phyloP scores from a whole-genome alignment of 495 filamentous ascomycete genomes.

The Chlorociboria aeruginascens region DNA sequence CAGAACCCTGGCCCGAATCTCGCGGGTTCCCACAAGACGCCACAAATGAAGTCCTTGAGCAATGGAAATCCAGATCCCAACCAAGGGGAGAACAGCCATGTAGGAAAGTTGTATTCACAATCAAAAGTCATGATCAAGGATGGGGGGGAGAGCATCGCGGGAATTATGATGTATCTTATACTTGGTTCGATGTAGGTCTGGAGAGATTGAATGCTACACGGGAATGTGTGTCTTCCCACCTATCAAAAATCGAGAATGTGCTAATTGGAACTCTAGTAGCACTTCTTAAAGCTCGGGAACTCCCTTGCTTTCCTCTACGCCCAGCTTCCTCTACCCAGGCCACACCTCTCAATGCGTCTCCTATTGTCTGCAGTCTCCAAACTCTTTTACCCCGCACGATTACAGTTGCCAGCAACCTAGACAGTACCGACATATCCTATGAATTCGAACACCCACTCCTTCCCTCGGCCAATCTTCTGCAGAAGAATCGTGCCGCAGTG shows the following conservation, averaged over 20 bases:
- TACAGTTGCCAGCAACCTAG: not conserved
- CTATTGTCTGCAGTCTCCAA: constrained; percentile 2
- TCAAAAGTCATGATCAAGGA: constrained; percentile 57
- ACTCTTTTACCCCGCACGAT: constrained; percentile 2
- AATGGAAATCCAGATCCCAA: not conserved
- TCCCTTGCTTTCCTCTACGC: not conserved
- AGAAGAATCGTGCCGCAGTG: constrained; percentile 36
- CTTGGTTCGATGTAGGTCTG: constrained; percentile 59
- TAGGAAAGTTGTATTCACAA: constrained; percentile 52
- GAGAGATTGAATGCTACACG: constrained; percentile 26
- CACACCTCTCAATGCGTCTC: not conserved
- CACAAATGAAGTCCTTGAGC: constrained; percentile 1
- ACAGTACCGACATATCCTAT: not conserved
- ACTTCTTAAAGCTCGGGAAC: not conserved
- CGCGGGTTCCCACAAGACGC: constrained; percentile 2
- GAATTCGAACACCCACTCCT: constrained; percentile 28
- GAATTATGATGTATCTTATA: constrained; percentile 46
- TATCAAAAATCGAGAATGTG: not conserved
- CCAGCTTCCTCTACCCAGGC: not conserved
- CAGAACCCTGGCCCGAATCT: constrained; percentile 8
- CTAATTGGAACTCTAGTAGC: not conserved
- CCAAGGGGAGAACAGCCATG: constrained; percentile 29
- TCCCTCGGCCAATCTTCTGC: constrained; percentile 30
- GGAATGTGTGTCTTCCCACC: not conserved
- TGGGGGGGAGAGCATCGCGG: constrained; percentile 29